Evolutionary conservation across 1,139 yeast species (phyloP), one percentile per base, ranked within the genome.

Genomic region (Saccharomyces hybrid): DNA sequence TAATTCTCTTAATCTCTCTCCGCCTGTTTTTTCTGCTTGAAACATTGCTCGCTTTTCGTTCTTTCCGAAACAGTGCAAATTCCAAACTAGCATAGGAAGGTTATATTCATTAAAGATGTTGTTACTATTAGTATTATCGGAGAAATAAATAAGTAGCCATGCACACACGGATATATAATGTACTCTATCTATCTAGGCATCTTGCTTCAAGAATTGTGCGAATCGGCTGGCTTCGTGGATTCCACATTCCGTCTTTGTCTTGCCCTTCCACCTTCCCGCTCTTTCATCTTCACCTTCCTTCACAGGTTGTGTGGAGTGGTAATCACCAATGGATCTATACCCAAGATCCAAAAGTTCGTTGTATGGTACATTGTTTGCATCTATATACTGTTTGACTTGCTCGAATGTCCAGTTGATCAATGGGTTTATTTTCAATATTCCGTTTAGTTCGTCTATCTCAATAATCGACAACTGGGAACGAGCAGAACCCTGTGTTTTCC

Each of bases 211-310:
- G 63, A 72, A 86, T 63, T 86, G 77, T 0, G 88, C 81, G 68
- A 85, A 90, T 58, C 86, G 79, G 42, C 84, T 79, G 2, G 90
- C 80, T 62, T 84, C 86, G 67, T 93, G 99, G 55, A 93, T 90
- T 1, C 99, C 99, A 72, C 99, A 93, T 69, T 93, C 99, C 0
- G 97, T 89, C 74, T 93, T 93, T 4, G 83, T 79, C 69, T 86
- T 81, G 2, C 97, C 97, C 75, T 87, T 86, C 99, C 99, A 93
- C 64, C 99, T 80, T 0, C 99, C 99, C 29, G 95, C 83, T 62
- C 99, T 80, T 69, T 93, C 99, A 68, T 91, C 97, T 67, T 89
- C 97, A 4, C 95, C 96, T 50, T 87, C 97, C 9, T 76, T 81
- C 8, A 89, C 96, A 1, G 98, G 97, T 46, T 74, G 82, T 0